These are phyloP conservation scores for Amesomyces nigricolor DNA, from an alignment of 2,329 filamentous ascomycete genomes.

Conservation along the genomic window DNA sequence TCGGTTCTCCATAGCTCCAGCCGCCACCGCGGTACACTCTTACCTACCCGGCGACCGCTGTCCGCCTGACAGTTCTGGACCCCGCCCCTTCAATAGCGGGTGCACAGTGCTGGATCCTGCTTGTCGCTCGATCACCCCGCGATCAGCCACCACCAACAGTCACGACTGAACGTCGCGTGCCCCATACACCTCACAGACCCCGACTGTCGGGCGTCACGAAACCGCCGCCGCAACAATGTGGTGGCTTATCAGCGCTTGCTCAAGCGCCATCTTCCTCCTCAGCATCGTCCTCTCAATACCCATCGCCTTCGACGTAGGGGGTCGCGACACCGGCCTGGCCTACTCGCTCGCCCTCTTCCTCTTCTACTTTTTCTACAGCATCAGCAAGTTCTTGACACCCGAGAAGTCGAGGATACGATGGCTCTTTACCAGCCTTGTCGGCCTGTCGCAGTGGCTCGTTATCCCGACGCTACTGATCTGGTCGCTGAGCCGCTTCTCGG, in stretches of 20 bases:
- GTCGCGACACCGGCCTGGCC: constrained; percentile 85
- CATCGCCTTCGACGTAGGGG: constrained; percentile 95
- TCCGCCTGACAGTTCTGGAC: neutral
- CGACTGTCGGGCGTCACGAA: constrained; percentile 18
- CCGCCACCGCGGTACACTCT: neutral
- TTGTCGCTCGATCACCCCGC: constrained; percentile 9
- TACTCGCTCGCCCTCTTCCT: constrained; percentile 84
- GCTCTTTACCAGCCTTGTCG: constrained; percentile 62
- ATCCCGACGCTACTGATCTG: constrained; percentile 86
- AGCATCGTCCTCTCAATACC: constrained; percentile 94
- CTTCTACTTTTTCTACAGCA: constrained; percentile 87
- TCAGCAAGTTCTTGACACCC: constrained; percentile 75
- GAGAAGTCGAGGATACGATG: constrained; percentile 69
- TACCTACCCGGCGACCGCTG: neutral
- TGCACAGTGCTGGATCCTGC: constrained; percentile 10
- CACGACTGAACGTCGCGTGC: neutral
- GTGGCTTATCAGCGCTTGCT: constrained; percentile 71
- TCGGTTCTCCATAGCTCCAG: neutral
- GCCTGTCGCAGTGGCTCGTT: constrained; percentile 77
- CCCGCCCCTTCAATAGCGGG: constrained; percentile 11
- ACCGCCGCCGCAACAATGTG: constrained; percentile 53
- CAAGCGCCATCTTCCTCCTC: constrained; percentile 79
- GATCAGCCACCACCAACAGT: neutral
- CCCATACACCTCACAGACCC: neutral
- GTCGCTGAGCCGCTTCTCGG: constrained; percentile 90